These are phyloP conservation scores for Pontederia crassipes DNA, from an alignment of 176 grass and related monocot species.

Conservation along the genomic window DNA sequence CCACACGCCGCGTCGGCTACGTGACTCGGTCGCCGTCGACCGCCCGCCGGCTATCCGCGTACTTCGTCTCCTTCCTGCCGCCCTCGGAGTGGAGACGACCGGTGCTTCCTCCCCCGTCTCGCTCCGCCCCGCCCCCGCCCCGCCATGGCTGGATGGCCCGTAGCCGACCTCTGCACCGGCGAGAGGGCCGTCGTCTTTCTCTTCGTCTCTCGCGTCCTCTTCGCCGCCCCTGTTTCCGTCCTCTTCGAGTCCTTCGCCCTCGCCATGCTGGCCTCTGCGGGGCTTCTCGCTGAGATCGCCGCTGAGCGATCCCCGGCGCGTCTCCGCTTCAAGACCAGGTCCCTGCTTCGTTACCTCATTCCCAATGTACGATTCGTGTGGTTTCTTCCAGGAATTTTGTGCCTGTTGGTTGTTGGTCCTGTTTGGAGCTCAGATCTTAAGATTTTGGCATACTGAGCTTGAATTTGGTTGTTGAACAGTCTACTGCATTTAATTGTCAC, in stretches of 20 bases:
- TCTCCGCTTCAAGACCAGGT: slow-evolving; percentile 68
- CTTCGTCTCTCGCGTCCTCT: slow-evolving; percentile 62
- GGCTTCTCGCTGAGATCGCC: slow-evolving; percentile 56
- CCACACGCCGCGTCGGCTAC: too few relatives aligned
- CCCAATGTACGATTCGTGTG: not conserved
- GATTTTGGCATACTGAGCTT: too few relatives aligned
- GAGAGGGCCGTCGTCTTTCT: slow-evolving; percentile 76
- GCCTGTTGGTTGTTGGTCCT: not conserved
- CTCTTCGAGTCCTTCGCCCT: slow-evolving; percentile 30
- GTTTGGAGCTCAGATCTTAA: too few relatives aligned
- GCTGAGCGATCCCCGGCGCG: slow-evolving; percentile 28
- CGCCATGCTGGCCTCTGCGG: slow-evolving; percentile 30
- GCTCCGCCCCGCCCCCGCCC: not conserved
- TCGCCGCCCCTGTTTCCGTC: slow-evolving; percentile 43
- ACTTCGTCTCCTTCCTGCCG: too few relatives aligned
- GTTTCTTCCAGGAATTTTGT: not conserved
- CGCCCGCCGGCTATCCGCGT: too few relatives aligned
- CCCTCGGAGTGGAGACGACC: too few relatives aligned
- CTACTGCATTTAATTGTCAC: too few relatives aligned
- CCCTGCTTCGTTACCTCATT: too few relatives aligned
- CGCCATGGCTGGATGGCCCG: slow-evolving; percentile 12
- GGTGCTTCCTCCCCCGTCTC: not conserved
- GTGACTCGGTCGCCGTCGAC: too few relatives aligned
- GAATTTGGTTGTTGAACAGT: too few relatives aligned
- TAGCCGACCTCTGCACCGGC: slow-evolving; percentile 33